phyloP scores from a whole-genome alignment of 2,329 filamentous ascomycete species.

The Alternaria consortialis region DNA sequence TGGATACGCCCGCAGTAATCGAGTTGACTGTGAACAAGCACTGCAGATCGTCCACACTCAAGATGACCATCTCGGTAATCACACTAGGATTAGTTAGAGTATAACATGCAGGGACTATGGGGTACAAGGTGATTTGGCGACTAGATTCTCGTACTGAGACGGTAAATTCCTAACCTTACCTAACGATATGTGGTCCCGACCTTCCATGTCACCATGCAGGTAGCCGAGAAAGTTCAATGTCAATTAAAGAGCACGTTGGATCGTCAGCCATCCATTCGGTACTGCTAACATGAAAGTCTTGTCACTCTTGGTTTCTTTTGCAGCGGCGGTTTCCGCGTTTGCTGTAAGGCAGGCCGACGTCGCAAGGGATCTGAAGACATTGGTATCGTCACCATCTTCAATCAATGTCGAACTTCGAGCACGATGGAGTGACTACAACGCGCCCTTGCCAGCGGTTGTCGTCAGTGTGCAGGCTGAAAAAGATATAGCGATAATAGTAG shows the following conservation, averaged over 20 bases:
- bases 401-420: constrained; percentile 24
- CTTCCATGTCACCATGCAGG: neutral
- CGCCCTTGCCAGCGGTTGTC: constrained; percentile 29
- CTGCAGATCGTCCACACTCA: neutral
- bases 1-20: constrained; percentile 5
- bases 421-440: constrained; percentile 36
- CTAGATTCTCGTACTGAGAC: neutral
- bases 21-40: neutral
- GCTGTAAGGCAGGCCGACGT: constrained; percentile 19
- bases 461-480: constrained; percentile 31
- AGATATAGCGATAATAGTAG: constrained; percentile 32
- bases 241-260: constrained; percentile 10
- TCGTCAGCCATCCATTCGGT: constrained; percentile 8
- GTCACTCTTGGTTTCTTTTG: constrained; percentile 19
- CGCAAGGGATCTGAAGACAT: constrained; percentile 19
- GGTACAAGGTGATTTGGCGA: neutral
- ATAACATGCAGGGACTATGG: neutral
- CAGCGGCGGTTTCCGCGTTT: constrained; percentile 22
- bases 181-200: neutral
- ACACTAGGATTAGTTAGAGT: constrained; percentile 2
- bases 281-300: constrained; percentile 25
- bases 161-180: neutral
- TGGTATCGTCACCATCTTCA: constrained; percentile 23
- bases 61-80: neutral
- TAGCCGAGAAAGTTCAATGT: constrained; percentile 2